Conservation (phyloP, 768 basidiomycete species). For the Tubosaeta sp. region DNA sequence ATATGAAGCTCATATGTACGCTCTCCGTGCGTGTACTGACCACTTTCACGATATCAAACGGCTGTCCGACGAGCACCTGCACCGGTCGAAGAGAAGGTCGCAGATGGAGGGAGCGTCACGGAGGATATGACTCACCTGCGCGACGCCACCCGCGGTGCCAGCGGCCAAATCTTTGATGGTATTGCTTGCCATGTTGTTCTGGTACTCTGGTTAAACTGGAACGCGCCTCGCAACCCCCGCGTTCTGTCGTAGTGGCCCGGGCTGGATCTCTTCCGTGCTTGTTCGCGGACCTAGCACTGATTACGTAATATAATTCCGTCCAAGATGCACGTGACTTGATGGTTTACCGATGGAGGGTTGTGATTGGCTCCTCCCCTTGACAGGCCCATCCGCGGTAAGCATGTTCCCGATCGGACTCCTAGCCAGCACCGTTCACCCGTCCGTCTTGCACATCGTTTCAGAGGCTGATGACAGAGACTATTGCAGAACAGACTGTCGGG, state of each 20-base stretch:
- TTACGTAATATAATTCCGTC: slow-evolving; percentile 8
- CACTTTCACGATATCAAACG: slow-evolving; percentile 97
- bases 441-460: slow-evolving; percentile 1
- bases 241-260: slow-evolving; percentile 1
- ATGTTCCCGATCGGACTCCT: slow-evolving; percentile 1
- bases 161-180: slow-evolving; percentile 85
- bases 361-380: neutral
- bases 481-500: slow-evolving; percentile 4
- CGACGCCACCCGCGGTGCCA: slow-evolving; percentile 88
- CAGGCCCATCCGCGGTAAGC: slow-evolving; percentile 10
- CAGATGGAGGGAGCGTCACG: neutral
- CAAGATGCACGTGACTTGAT: slow-evolving; percentile 12
- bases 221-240: neutral
- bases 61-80: slow-evolving; percentile 86
- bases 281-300: slow-evolving; percentile 15
- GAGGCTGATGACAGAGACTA: slow-evolving; percentile 13
- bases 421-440: slow-evolving; percentile 6
- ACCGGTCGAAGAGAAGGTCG: slow-evolving; percentile 10
- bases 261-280: neutral
- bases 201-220: slow-evolving; percentile 8
- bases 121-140: slow-evolving; percentile 52
- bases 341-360: slow-evolving; percentile 2
- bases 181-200: slow-evolving; percentile 35
- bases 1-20: slow-evolving; percentile 5
- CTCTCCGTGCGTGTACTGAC: slow-evolving; percentile 43